Evolutionary conservation across 805 yeast species (phyloP).

Genomic region (Millerago galiae): DNA sequence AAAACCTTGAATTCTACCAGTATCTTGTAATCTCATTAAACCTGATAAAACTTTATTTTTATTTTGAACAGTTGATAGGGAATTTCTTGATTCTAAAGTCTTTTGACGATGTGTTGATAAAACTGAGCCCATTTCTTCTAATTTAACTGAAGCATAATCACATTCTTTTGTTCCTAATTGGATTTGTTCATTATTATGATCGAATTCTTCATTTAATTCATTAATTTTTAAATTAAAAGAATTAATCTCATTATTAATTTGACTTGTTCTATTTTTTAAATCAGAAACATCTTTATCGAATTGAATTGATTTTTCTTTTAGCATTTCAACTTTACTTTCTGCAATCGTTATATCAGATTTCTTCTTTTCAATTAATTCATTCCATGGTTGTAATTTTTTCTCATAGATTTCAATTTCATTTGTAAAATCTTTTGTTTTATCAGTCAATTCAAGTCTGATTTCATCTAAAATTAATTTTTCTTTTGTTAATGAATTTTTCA

Average conservation of each 20-base stretch:
- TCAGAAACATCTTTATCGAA: conserved; percentile 38
- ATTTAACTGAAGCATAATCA: conserved; percentile 36
- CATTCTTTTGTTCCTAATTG: conserved; percentile 53
- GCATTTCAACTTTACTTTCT: conserved; percentile 55
- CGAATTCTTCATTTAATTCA: conserved; percentile 42
- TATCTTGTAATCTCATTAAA: conserved; percentile 57
- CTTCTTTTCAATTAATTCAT: conserved; percentile 54
- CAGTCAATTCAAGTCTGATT: conserved; percentile 60
- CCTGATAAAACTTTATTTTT: conserved; percentile 70
- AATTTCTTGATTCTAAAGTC: conserved; percentile 58
- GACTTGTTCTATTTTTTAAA: conserved; percentile 37
- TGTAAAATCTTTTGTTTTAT: conserved; percentile 65
- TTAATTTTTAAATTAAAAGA: conserved; percentile 40
- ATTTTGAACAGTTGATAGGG: conserved; percentile 52
- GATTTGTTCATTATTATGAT: conserved; percentile 47
- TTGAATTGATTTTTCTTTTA: conserved; percentile 39
- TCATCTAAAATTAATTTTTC: conserved; percentile 57
- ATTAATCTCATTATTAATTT: conserved; percentile 42
- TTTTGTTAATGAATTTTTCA: conserved; percentile 37
- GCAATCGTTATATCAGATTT: conserved; percentile 61
- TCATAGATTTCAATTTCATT: conserved; percentile 59
- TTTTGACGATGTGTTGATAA: conserved; percentile 52
- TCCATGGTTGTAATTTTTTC: conserved; percentile 77
- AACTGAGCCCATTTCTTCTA: conserved; percentile 49
- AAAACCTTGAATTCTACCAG: conserved; percentile 82